Conservation (phyloP, 1,284 basidiomycete genomes). For the Sanghuangporus weigelae region DNA sequence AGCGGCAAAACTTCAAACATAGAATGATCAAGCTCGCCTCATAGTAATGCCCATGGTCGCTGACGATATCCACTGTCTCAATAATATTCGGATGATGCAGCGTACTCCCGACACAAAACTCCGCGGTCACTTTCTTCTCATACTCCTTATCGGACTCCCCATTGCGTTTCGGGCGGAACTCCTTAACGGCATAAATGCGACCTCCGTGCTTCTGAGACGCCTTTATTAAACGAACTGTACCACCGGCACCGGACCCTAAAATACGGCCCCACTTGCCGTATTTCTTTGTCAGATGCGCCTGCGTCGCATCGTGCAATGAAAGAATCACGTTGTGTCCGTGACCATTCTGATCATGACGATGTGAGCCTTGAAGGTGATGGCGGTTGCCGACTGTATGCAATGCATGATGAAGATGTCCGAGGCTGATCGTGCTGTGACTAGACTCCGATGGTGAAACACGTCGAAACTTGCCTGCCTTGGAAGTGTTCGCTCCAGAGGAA, state of each 20-base stretch:
- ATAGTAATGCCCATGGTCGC: constrained; percentile 96
- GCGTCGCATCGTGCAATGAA: constrained; percentile 75
- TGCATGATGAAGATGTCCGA: constrained; percentile 10
- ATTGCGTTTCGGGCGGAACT: constrained; percentile 85
- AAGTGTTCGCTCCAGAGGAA: constrained; percentile 71
- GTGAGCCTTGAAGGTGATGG: not conserved
- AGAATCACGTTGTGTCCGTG: constrained; percentile 30
- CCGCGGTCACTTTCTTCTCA: constrained; percentile 98
- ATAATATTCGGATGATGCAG: constrained; percentile 97
- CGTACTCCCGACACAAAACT: constrained; percentile 96
- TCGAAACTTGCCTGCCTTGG: constrained; percentile 1
- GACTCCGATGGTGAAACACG: constrained; percentile 9
- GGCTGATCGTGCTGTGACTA: constrained; percentile 13
- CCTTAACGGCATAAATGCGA: constrained; percentile 92
- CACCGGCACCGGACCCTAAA: constrained; percentile 93
- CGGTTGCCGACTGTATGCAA: constrained; percentile 8
- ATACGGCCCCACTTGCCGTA: constrained; percentile 99
- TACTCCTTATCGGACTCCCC: constrained; percentile 96
- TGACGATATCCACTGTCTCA: constrained; percentile 97
- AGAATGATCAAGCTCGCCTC: constrained; percentile 54
- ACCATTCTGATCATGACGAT: constrained; percentile 9
- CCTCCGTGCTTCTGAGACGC: constrained; percentile 74
- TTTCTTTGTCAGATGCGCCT: constrained; percentile 93
- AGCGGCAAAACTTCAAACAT: not conserved
- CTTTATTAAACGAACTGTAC: constrained; percentile 96